Conservation (phyloP, 768 basidiomycete genomes). For the Pleurotus cornucopiae region DNA sequence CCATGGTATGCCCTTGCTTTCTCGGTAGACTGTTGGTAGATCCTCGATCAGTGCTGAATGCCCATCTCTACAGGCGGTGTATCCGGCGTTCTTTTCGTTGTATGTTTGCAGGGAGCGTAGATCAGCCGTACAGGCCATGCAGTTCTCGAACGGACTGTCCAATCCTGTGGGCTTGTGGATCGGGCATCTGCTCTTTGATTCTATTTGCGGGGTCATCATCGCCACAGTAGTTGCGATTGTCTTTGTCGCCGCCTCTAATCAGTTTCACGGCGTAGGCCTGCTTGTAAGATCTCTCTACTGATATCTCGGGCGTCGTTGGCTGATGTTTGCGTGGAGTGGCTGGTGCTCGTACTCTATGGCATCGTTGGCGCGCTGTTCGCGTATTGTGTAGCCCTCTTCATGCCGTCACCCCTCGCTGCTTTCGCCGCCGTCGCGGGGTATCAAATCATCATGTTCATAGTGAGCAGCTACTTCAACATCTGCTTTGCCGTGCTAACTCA, state of each 20-base stretch:
- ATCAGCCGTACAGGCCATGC: constrained; percentile 77
- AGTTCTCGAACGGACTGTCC: constrained; percentile 70
- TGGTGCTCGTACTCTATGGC: constrained; percentile 67
- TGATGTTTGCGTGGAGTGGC: constrained; percentile 45
- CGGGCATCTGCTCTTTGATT: constrained; percentile 75
- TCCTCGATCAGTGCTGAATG: not conserved
- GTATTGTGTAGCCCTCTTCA: constrained; percentile 59
- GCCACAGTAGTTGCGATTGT: constrained; percentile 63
- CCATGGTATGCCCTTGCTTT: constrained; percentile 46
- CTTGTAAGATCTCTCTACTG: constrained; percentile 32
- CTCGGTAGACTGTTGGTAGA: not conserved
- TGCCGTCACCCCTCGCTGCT: constrained; percentile 63
- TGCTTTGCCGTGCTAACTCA: not conserved
- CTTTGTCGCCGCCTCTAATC: constrained; percentile 50
- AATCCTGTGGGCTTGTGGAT: constrained; percentile 72
- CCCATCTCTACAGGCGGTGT: constrained; percentile 48
- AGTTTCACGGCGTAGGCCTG: constrained; percentile 69
- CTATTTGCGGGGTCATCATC: constrained; percentile 51
- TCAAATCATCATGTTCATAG: constrained; percentile 68
- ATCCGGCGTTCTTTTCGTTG: constrained; percentile 77
- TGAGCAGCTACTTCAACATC: constrained; percentile 27
- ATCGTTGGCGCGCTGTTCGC: constrained; percentile 65
- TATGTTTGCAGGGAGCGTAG: constrained; percentile 74
- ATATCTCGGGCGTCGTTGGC: not conserved
- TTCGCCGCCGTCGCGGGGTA: constrained; percentile 73